Evolutionary conservation across 441 rosid genomes (phyloP).

Genomic region (Pelargonium australe): DNA sequence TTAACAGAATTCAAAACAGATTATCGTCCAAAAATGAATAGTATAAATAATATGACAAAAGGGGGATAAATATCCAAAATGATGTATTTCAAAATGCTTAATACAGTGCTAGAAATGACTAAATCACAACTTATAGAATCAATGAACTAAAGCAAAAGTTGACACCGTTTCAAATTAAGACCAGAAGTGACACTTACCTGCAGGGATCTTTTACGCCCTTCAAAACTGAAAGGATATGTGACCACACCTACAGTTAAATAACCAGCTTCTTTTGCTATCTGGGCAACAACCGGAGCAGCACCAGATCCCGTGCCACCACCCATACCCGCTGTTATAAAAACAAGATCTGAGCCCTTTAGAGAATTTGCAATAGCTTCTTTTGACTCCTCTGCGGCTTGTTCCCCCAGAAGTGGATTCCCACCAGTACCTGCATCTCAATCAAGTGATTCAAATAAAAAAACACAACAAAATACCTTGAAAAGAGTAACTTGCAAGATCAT

Average conservation of each 20-base stretch:
- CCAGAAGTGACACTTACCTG: slow-evolving; percentile 47
- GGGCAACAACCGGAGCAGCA: slow-evolving; percentile 98
- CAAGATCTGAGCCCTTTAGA: slow-evolving; percentile 96
- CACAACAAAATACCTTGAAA: slow-evolving; percentile 3
- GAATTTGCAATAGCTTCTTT: slow-evolving; percentile 76
- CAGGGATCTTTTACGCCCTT: slow-evolving; percentile 88
- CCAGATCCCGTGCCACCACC: slow-evolving; percentile 99
- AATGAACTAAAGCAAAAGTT: neutral
- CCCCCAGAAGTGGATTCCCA: slow-evolving; percentile 85
- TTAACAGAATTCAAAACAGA: neutral
- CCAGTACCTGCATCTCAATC: slow-evolving; percentile 64
- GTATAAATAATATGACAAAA: neutral
- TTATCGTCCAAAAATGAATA: neutral
- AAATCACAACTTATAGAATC: neutral
- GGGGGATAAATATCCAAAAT: neutral
- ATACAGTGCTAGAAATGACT: neutral
- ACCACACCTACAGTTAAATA: slow-evolving; percentile 97
- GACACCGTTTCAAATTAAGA: slow-evolving; percentile 1
- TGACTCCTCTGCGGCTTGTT: slow-evolving; percentile 97
- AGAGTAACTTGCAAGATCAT: neutral
- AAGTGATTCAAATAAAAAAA: slow-evolving; percentile 16
- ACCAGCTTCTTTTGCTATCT: slow-evolving; percentile 83
- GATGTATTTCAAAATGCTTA: too few relatives aligned
- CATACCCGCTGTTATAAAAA: slow-evolving; percentile 95
- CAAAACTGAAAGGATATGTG: slow-evolving; percentile 95